phyloP scores from a whole-genome alignment of 768 basidiomycete species.

The Macrolepiota dolichaula region DNA sequence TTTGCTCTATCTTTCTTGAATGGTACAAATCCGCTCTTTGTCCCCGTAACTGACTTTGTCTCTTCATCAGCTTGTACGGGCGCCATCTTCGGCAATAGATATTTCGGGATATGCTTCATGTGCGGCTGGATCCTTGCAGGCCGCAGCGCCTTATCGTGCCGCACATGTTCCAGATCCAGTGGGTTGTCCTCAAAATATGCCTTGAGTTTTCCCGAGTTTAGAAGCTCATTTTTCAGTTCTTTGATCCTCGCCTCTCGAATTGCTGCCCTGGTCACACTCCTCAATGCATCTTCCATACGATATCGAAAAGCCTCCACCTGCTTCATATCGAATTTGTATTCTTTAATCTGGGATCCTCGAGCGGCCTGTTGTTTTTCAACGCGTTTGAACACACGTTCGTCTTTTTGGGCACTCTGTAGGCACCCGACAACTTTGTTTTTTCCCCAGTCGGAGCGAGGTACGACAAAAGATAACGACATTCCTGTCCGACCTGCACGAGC shows the following conservation, averaged over 20 bases:
- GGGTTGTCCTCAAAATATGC: constrained; percentile 99
- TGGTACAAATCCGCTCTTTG: constrained; percentile 53
- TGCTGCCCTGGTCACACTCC: constrained; percentile 81
- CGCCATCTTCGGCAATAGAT: constrained; percentile 82
- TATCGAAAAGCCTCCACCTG: constrained; percentile 98
- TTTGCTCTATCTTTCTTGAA: constrained; percentile 69
- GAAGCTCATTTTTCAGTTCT: constrained; percentile 88
- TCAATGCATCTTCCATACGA: constrained; percentile 94
- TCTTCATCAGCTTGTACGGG: constrained; percentile 44
- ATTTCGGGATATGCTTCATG: constrained; percentile 94
- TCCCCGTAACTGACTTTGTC: constrained; percentile 19
- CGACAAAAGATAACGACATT: constrained; percentile 86
- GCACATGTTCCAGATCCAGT: constrained; percentile 83
- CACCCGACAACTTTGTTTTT: constrained; percentile 72
- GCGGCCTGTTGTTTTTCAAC: constrained; percentile 76
- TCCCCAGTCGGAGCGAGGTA: constrained; percentile 65
- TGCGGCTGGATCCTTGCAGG: constrained; percentile 88
- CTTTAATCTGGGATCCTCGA: constrained; percentile 62
- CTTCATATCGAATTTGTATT: constrained; percentile 93
- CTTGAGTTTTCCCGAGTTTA: constrained; percentile 97
- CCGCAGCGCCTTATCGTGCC: constrained; percentile 93
- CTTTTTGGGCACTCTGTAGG: constrained; percentile 65
- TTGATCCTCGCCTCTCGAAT: constrained; percentile 91
- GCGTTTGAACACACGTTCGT: constrained; percentile 72
- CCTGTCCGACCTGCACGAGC: constrained; percentile 94